Conservation (phyloP, 371 early-diverging fungal genomes). For the Rhizopus stolonifer region DNA sequence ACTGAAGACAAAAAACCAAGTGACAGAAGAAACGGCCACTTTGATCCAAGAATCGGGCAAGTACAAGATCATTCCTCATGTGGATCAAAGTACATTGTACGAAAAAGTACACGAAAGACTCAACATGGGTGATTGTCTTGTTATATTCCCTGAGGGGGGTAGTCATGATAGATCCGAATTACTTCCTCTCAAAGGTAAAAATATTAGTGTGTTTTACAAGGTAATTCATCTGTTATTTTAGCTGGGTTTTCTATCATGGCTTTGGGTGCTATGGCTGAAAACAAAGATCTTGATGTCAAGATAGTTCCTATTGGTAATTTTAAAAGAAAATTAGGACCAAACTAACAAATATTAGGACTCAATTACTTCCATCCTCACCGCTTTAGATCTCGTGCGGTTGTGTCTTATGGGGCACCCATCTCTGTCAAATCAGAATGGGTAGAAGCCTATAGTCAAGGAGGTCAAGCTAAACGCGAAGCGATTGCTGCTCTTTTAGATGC, state of each 20-base stretch:
- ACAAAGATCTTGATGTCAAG: slow-evolving; percentile 69
- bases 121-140: slow-evolving; percentile 62
- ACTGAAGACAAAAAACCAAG: slow-evolving; percentile 35
- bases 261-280: slow-evolving; percentile 71
- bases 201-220: background rate
- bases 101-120: slow-evolving; percentile 66
- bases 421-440: slow-evolving; percentile 61
- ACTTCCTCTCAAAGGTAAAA: slow-evolving; percentile 78
- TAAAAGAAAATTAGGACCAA: background rate
- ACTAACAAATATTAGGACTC: slow-evolving; percentile 44
- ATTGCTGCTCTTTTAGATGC: slow-evolving; percentile 58
- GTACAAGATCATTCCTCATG: slow-evolving; percentile 67
- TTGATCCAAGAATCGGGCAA: slow-evolving; percentile 31
- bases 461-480: slow-evolving; percentile 66
- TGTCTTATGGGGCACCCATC: slow-evolving; percentile 82
- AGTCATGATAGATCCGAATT: slow-evolving; percentile 82
- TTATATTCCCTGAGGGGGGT: slow-evolving; percentile 91
- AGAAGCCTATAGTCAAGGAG: slow-evolving; percentile 68
- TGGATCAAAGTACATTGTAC: slow-evolving; percentile 76
- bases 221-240: slow-evolving; percentile 23
- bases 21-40: slow-evolving; percentile 44
- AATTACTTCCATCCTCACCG: slow-evolving; percentile 87
- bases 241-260: slow-evolving; percentile 79
- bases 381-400: slow-evolving; percentile 84
- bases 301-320: slow-evolving; percentile 75